Evolutionary conservation across 371 early-diverging fungal genomes (phyloP).

Genomic region (Lichtheimia hyalospora): DNA sequence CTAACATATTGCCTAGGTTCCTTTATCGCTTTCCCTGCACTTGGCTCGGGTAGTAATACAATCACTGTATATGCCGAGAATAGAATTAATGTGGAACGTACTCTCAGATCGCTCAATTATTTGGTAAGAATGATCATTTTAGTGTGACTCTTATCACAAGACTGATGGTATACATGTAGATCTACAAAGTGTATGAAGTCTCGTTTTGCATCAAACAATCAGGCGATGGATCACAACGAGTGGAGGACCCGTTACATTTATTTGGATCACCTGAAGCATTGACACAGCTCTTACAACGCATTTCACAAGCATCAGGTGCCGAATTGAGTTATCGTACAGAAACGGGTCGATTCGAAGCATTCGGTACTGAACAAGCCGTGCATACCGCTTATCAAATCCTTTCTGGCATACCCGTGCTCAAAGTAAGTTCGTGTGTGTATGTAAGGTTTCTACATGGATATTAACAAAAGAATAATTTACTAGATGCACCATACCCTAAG

Average conservation of each 20-base stretch:
- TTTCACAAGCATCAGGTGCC: conserved; percentile 15
- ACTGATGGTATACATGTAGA: not conserved
- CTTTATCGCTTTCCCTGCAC: conserved; percentile 60
- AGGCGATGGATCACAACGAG: conserved; percentile 2
- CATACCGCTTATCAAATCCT: conserved; percentile 12
- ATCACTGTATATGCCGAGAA: conserved; percentile 69
- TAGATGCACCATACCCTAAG: conserved; percentile 13
- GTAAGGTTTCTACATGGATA: not conserved
- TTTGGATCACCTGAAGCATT: conserved; percentile 10
- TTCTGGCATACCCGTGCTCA: conserved; percentile 6
- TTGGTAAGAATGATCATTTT: conserved; percentile 43
- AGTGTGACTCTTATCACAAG: not conserved
- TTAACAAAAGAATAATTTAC: not conserved
- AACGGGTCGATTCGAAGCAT: conserved; percentile 12
- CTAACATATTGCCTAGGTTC: conserved; percentile 23
- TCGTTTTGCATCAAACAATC: not conserved
- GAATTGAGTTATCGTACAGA: conserved; percentile 13
- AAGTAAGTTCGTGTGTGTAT: not conserved
- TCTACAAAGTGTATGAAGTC: conserved; percentile 12
- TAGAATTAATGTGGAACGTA: conserved; percentile 68
- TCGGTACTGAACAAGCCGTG: conserved; percentile 9
- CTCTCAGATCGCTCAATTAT: conserved; percentile 66
- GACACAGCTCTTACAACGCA: conserved; percentile 5
- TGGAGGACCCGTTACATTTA: conserved; percentile 1
- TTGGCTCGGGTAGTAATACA: conserved; percentile 57